These are phyloP conservation scores for Blastobotrys illinoisensis DNA, from an alignment of 1,139 yeast genomes.

Conservation along the genomic window DNA sequence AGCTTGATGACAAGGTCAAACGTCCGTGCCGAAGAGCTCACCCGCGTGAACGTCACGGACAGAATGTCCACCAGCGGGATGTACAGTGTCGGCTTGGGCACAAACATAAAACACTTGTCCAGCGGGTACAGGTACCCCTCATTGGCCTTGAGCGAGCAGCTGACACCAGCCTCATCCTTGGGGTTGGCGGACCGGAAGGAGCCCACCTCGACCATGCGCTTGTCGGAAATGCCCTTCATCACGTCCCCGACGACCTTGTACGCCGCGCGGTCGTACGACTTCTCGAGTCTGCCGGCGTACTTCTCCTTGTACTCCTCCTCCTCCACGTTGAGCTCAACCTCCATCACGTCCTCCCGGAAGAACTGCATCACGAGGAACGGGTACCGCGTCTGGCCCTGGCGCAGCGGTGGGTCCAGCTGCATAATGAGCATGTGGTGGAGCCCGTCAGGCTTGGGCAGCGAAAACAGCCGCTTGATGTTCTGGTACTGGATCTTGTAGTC, in stretches of 20 bases:
- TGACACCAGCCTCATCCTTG: slow-evolving; percentile 65
- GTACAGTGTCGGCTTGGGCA: slow-evolving; percentile 90
- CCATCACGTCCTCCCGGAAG: slow-evolving; percentile 83
- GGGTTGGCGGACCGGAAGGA: slow-evolving; percentile 55
- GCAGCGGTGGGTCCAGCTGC: slow-evolving; percentile 90
- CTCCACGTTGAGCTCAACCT: slow-evolving; percentile 78
- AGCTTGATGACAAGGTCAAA: slow-evolving; percentile 83
- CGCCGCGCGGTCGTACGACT: slow-evolving; percentile 74
- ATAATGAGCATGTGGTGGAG: slow-evolving; percentile 80
- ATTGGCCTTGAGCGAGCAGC: slow-evolving; percentile 89
- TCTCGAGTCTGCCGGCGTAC: slow-evolving; percentile 71
- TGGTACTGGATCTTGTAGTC: slow-evolving; percentile 92
- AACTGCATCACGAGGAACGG: slow-evolving; percentile 90
- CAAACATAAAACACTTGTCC: slow-evolving; percentile 84
- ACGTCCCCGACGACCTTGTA: slow-evolving; percentile 86
- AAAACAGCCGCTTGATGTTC: slow-evolving; percentile 84
- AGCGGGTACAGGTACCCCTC: slow-evolving; percentile 91
- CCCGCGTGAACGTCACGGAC: slow-evolving; percentile 77
- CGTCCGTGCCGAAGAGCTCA: slow-evolving; percentile 81
- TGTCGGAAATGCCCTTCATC: slow-evolving; percentile 83
- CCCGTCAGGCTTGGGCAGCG: slow-evolving; percentile 92
- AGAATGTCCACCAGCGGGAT: slow-evolving; percentile 82
- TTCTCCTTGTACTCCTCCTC: slow-evolving; percentile 75
- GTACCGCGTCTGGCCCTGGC: slow-evolving; percentile 95
- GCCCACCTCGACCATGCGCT: slow-evolving; percentile 85